Percentiles rank a stretch among this genome's conserved stretches.
These are phyloP conservation scores for Myxozyma mucilagina DNA, from an alignment of 805 yeast species.

Conservation along the genomic window DNA sequence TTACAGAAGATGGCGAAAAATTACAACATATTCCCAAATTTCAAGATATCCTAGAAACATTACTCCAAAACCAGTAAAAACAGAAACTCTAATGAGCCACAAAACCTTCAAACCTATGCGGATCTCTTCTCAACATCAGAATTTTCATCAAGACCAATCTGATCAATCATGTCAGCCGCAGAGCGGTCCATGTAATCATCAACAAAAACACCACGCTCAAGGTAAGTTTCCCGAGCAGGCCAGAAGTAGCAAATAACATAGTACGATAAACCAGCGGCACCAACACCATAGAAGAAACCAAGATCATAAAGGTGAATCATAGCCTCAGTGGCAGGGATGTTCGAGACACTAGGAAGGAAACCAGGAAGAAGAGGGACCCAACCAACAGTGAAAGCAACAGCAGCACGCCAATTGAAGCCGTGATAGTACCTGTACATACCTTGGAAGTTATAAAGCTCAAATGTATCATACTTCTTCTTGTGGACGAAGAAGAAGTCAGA, in stretches of 20 bases:
- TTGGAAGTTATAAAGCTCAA: slow-evolving; percentile 43
- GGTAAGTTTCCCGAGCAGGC: slow-evolving; percentile 23
- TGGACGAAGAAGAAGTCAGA: slow-evolving; percentile 47
- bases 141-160: neutral
- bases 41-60: neutral
- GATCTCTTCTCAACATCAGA: slow-evolving; percentile 5
- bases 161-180: slow-evolving; percentile 1
- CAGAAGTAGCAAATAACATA: slow-evolving; percentile 12
- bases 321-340: slow-evolving; percentile 42
- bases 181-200: slow-evolving; percentile 14
- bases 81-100: neutral
- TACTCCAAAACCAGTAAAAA: neutral
- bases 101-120: neutral
- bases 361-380: slow-evolving; percentile 37
- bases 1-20: neutral
- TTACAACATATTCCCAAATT: neutral
- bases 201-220: slow-evolving; percentile 18
- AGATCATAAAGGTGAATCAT: slow-evolving; percentile 20
- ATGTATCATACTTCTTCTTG: slow-evolving; percentile 44
- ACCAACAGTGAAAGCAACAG: slow-evolving; percentile 40
- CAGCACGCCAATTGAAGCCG: slow-evolving; percentile 50
- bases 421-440: slow-evolving; percentile 47
- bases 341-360: slow-evolving; percentile 30
- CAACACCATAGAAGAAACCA: slow-evolving; percentile 28
- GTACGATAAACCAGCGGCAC: slow-evolving; percentile 18